Evolutionary conservation across 2,329 filamentous ascomycete species (phyloP).

Genomic region (Onygenales sp.): DNA sequence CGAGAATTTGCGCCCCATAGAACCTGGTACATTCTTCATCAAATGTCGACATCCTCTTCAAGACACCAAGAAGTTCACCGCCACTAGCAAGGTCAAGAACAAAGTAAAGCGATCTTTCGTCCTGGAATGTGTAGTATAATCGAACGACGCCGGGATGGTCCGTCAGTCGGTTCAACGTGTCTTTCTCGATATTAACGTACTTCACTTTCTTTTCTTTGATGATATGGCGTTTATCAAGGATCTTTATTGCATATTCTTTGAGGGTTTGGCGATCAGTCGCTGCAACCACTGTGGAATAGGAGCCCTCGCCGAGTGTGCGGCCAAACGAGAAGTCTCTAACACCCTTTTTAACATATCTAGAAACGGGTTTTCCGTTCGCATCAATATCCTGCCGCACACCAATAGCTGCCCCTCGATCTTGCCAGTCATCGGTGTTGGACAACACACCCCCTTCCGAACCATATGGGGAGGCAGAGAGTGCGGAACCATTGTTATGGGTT

Average conservation of each 20-base stretch:
- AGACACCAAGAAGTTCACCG: constrained; percentile 79
- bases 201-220: constrained; percentile 99
- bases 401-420: constrained; percentile 85
- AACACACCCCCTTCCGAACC: constrained; percentile 48
- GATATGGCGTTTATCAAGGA: constrained; percentile 95
- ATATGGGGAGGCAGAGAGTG: constrained; percentile 39
- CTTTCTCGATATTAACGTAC: constrained; percentile 99
- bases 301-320: constrained; percentile 82
- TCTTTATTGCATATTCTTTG: constrained; percentile 96
- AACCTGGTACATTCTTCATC: constrained; percentile 91
- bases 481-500: constrained; percentile 38
- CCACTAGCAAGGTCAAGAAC: constrained; percentile 88
- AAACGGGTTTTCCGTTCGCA: constrained; percentile 68
- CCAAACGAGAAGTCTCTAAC: constrained; percentile 96
- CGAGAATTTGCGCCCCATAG: constrained; percentile 90
- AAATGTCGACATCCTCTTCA: constrained; percentile 92
- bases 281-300: constrained; percentile 90
- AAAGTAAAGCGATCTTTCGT: constrained; percentile 92
- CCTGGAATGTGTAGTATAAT: constrained; percentile 97
- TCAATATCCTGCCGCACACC: constrained; percentile 75
- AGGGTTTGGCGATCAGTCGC: constrained; percentile 88
- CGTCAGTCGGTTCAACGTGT: constrained; percentile 89
- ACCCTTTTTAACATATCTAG: constrained; percentile 86
- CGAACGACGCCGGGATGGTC: constrained; percentile 95
- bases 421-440: constrained; percentile 82